Evolutionary conservation across 192 early-diverging fungal genomes (phyloP), one percentile per base, ranked within the genome.

Genomic region (Pecoramyces ruminantium): DNA sequence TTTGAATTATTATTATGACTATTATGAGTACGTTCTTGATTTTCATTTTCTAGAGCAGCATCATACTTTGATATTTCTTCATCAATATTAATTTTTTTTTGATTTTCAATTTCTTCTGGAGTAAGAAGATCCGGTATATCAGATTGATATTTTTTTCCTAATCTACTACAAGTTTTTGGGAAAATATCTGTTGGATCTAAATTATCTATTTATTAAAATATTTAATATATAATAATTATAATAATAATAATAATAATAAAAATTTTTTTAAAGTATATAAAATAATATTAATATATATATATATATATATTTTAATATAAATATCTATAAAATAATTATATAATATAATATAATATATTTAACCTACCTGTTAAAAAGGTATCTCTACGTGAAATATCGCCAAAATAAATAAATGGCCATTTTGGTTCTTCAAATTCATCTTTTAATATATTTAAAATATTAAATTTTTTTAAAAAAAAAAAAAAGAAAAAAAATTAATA

Each of bases 361-460:
- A 4, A 51, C 13, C 4, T 21, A 67, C 51, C 51, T 9, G 21
- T 67, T 67, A 67, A 67, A 67, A 67, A 67, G 3, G 51, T 21
- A n/a, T 67, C 4, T 67, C 51, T 67, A 21, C 51, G 51, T 11
- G 51, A 67, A 84, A 95, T 92, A 28, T 94, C 89, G 21, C 94
- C 94, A 87, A 96, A 94, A 82, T 97, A 97, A 18, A 93, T 88
- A 82, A 92, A 97, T 15, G 96, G 96, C 94, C 95, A 97, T 86
- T 91, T 87, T 21, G 90, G 87, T 18, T 90, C 51, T n/a, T 67
- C 51, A 67, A 67, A 67, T 67, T 67, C 0, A 67, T 67, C 51
- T 67, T 25, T 67, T 67, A 11, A 21, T n/a, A 14, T 40, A 14
- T 40, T 40, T 13, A 14, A 14, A 14, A 15, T 2, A 40, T n/a